Conservation (phyloP, 345 rosid species). For the Salix purpurea region DNA sequence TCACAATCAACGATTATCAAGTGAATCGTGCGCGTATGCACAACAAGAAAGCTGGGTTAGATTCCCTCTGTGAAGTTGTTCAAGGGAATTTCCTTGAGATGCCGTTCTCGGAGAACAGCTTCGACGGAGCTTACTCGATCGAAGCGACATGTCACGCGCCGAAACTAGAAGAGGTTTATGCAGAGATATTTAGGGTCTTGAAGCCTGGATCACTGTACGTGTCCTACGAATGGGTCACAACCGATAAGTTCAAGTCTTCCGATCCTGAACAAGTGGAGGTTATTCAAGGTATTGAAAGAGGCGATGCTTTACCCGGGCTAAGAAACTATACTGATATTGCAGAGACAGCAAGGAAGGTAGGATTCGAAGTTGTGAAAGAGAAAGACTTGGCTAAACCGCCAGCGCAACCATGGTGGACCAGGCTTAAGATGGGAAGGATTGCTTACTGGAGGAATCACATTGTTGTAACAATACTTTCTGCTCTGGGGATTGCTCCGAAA, state of each 20-base stretch:
- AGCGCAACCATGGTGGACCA: conserved; percentile 79
- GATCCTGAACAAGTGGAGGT: conserved; percentile 63
- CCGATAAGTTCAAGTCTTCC: conserved; percentile 46
- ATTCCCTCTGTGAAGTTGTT: conserved; percentile 72
- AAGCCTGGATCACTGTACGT: conserved; percentile 79
- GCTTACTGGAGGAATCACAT: conserved; percentile 97
- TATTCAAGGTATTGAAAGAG: conserved; percentile 88
- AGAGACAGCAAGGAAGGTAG: conserved; percentile 58
- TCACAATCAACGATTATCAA: conserved; percentile 95
- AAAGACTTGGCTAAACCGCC: conserved; percentile 81
- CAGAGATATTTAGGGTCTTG: conserved; percentile 70
- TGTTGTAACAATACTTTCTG: conserved; percentile 60
- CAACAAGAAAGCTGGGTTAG: conserved; percentile 85
- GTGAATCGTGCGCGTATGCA: conserved; percentile 77
- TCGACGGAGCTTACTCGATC: conserved; percentile 95
- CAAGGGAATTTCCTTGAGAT: conserved; percentile 86
- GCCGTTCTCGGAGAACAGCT: conserved; percentile 73
- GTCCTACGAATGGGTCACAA: conserved; percentile 94
- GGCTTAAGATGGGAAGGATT: conserved; percentile 80
- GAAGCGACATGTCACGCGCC: conserved; percentile 99
- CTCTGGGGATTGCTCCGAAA: conserved; percentile 77
- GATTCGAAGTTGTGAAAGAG: conserved; percentile 81
- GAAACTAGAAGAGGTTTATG: conserved; percentile 72
- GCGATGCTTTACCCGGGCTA: conserved; percentile 83
- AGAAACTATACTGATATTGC: conserved; percentile 59